A percentile compares a stretch with the other conserved stretches of the same genome.
Evolutionary conservation across 352 stramenopile species (phyloP).

Genomic region (Pythium grandisporangium): DNA sequence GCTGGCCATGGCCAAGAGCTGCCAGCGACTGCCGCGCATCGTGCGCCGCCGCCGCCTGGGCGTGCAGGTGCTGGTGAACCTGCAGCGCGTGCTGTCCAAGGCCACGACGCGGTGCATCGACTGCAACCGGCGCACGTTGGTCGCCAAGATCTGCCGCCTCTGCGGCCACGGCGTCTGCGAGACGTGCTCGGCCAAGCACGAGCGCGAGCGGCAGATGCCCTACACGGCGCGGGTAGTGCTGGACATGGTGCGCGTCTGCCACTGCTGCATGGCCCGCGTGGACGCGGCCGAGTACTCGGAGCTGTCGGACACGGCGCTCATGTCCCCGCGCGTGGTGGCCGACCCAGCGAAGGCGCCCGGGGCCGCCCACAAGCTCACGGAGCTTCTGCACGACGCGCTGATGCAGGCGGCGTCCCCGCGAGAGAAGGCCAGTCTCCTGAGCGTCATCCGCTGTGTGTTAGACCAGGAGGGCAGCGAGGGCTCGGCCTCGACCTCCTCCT

Average conservation of each 20-base stretch:
- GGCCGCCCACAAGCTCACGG: constrained; percentile 20
- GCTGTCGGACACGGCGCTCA: constrained; percentile 13
- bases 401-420: constrained; percentile 17
- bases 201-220: constrained; percentile 13
- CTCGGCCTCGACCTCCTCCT: no score
- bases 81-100: constrained; percentile 23
- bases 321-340: constrained; percentile 12
- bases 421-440: constrained; percentile 27
- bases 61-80: constrained; percentile 36
- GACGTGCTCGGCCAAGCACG: constrained; percentile 25
- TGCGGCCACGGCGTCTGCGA: constrained; percentile 53
- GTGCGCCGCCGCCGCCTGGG: constrained; percentile 49
- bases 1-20: constrained; percentile 7
- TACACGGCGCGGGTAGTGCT: constrained; percentile 6
- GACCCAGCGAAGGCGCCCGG: constrained; percentile 11
- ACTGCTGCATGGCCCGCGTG: constrained; percentile 41
- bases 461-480: constrained; percentile 21
- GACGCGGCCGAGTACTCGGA: constrained; percentile 44
- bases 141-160: constrained; percentile 43
- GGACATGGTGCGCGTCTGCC: constrained; percentile 32
- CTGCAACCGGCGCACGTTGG: constrained; percentile 39
- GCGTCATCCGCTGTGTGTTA: constrained; percentile 43
- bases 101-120: constrained; percentile 47
- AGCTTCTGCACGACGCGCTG: constrained; percentile 27
- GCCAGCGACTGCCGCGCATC: constrained; percentile 23